Evolutionary conservation across 1,139 yeast genomes (phyloP), one percentile per base, ranked within the genome.

Genomic region (Zygotorulaspora mrakii): DNA sequence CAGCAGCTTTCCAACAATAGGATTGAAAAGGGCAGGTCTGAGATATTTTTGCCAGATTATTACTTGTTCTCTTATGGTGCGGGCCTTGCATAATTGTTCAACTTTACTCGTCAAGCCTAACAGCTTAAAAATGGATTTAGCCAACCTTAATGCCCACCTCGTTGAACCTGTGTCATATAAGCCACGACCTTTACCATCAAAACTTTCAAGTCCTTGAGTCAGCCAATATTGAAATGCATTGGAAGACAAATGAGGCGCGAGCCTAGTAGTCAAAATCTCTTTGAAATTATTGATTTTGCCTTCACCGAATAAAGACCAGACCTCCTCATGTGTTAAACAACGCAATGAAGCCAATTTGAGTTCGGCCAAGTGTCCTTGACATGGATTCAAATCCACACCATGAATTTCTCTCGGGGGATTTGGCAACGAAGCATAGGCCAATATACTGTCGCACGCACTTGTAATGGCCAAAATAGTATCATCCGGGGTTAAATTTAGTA

Each of bases 311-410:
- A 84, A 64, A 48, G 72, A 62, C 94, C 94, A 84, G 36, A 79
- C 64, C 49, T 82, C 79, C 13, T 74, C 76, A 49, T 73, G 74
- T n/a, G 69, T 57, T 45, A 82, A 67, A 9, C 76, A 68, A 50
- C 79, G 73, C 53, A 83, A 70, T 24, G 83, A 73, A 1, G 94
- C 89, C 40, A 84, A 70, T 65, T 84, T 84, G 59, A 84, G 71
- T 64, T 84, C 94, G 50, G 82, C 71, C 47, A 84, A 71, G 57
- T 84, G 94, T 46, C 82, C 82, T 66, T 84, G 95, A 52, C 80
- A 75, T 4, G 95, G 95, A 57, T 84, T 84, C 59, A 84, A 71
- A 60, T 84, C 95, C 42, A 84, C 94, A 34, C 91, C 91, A 57
- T 84, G 95, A 48, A 84, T 82, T 54, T 82, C 69, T 50, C 74